Base-by-base conservation (phyloP, 2,329 filamentous ascomycete species). In the Pseudogymnoascus sp. region DNA sequence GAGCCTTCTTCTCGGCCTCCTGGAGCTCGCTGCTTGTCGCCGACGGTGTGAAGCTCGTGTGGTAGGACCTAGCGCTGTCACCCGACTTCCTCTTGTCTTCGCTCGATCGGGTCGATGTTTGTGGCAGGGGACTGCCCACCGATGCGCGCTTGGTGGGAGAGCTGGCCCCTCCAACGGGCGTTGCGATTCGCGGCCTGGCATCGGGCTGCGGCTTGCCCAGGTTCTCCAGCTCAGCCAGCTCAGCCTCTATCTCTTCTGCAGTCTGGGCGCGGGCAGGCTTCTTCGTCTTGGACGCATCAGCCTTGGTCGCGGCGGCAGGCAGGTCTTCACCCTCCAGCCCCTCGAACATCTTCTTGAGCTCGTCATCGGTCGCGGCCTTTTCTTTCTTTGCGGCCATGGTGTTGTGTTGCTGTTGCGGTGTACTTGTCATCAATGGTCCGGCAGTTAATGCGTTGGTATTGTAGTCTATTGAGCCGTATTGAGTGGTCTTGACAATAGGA, bases 191-290 rank as follows among this genome's bases (percentile, higher is more conserved):
- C 38, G 93, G 94, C 1, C 93, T 97, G 69, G 90, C 87, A 14
- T 57, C 92, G 86, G 65, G 86, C 86, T 64, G 78, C 70, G 33
- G 89, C 82, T 70, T 87, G 80, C 85, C 90, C 20, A 72, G 66
- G 68, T 87, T 86, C 73, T 95, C 90, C 64, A 97, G 84, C 69
- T 97, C 92, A 64, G 92, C 92, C 38, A 97, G 82, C 35, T 58
- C 57, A 25, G 57, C 57, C 9, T 58, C 57, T 62, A 93, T 85
- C 72, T 96, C 92, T 68, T 90, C 82, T 69, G 87, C 71, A 43
- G 67, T 63, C 50, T 72, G 70, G 9, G 70, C 66, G 81, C 67
- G 70, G 67, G 65, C 66, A 60, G 66, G 38, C 64, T 72, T 70
- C 33, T 78, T 72, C 59, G 66, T 47, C 61, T 71, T 71, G 20